Conservation (phyloP, 1,284 basidiomycete species). For the Leccinum insolens region DNA sequence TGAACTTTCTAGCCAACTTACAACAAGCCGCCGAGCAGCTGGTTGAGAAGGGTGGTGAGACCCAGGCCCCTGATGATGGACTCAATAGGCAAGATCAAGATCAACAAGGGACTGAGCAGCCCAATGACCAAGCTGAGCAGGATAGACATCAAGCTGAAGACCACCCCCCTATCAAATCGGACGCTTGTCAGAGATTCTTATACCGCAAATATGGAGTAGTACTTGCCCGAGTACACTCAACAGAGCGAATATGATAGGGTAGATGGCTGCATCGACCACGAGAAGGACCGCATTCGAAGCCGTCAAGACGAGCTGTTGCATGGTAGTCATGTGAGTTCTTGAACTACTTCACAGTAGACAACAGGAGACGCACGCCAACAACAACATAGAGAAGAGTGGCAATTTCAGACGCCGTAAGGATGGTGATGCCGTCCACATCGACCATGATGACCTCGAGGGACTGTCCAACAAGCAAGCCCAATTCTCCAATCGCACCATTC, state of each 20-base stretch:
- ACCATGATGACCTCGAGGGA: slow-evolving; percentile 5
- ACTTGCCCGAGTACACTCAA: slow-evolving; percentile 10
- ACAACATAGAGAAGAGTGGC: slow-evolving; percentile 9
- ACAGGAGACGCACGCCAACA: slow-evolving; percentile 11
- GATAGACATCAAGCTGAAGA: slow-evolving; percentile 8
- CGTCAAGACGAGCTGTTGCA: slow-evolving; percentile 16
- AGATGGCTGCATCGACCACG: slow-evolving; percentile 11
- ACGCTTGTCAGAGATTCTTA: slow-evolving; percentile 1
- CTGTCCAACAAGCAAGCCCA: slow-evolving; percentile 14
- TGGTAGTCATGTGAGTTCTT: slow-evolving; percentile 1
- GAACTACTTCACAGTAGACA: not conserved
- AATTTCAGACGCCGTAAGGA: slow-evolving; percentile 11
- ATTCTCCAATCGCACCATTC: slow-evolving; percentile 3
- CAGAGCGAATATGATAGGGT: not conserved
- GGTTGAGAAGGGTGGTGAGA: slow-evolving; percentile 6
- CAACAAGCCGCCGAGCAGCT: slow-evolving; percentile 10
- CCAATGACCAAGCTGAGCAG: slow-evolving; percentile 11
- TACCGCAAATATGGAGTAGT: not conserved
- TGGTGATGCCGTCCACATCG: slow-evolving; percentile 13
- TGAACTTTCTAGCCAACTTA: slow-evolving; percentile 2
- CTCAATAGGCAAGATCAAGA: slow-evolving; percentile 14
- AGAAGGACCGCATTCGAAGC: slow-evolving; percentile 6
- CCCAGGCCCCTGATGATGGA: slow-evolving; percentile 13
- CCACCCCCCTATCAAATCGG: slow-evolving; percentile 5
- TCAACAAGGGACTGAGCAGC: slow-evolving; percentile 11